Evolutionary conservation across 805 yeast species (phyloP).

Genomic region (Candida saitoana): DNA sequence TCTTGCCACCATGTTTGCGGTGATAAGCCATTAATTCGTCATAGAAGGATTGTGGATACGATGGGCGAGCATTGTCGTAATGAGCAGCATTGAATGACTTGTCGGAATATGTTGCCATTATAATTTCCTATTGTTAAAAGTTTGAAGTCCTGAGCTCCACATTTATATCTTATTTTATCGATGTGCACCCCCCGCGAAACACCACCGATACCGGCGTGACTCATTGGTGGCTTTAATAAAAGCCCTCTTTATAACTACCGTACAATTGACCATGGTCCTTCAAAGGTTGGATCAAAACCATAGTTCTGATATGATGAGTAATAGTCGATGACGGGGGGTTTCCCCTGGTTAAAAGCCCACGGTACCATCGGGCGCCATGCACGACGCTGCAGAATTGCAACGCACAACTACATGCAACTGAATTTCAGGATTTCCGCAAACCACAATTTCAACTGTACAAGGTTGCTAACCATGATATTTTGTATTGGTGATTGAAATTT

Average conservation of each 20-base stretch:
- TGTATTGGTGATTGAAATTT: neutral
- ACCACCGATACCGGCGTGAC: neutral
- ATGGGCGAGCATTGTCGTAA: constrained; percentile 62
- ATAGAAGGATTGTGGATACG: constrained; percentile 46
- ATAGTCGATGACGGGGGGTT: too few relatives aligned
- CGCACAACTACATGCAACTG: neutral
- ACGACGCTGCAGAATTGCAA: neutral
- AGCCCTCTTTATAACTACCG: too few relatives aligned
- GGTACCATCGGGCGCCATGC: neutral
- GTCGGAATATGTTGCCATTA: constrained; percentile 64
- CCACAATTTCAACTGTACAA: neutral
- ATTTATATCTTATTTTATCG: neutral
- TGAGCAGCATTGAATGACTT: constrained; percentile 45
- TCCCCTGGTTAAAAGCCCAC: too few relatives aligned
- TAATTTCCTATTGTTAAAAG: neutral
- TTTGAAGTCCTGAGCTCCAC: neutral
- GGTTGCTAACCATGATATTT: neutral
- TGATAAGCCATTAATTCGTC: constrained; percentile 15
- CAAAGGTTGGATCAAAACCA: too few relatives aligned
- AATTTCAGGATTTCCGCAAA: neutral
- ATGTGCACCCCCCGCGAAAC: neutral
- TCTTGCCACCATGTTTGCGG: constrained; percentile 2
- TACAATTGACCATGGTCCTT: too few relatives aligned
- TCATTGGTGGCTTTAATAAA: too few relatives aligned
- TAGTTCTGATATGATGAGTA: too few relatives aligned